Percentiles rank a stretch among this genome's conserved stretches.
These are phyloP conservation scores for Pyrenochaeta sp. DNA, from an alignment of 2,329 filamentous ascomycete genomes.

Conservation along the genomic window DNA sequence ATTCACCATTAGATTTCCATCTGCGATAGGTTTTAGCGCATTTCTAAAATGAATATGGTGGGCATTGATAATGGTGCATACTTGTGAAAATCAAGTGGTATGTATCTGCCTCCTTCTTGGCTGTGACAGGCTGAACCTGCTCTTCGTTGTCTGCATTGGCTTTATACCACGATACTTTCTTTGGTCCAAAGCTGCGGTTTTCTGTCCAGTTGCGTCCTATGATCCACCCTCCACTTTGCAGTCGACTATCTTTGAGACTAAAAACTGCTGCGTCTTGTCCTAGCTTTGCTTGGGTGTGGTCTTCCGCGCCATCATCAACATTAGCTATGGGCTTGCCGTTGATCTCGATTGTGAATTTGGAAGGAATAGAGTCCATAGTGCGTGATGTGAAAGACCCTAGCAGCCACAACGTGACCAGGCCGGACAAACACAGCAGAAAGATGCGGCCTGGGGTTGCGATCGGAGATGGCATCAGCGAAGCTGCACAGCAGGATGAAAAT, in stretches of 20 bases:
- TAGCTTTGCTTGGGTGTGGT: constrained; percentile 20
- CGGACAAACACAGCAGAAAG: constrained; percentile 4
- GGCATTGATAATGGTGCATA: constrained; percentile 8
- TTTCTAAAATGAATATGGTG: not conserved
- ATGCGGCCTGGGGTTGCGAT: not conserved
- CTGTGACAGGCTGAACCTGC: constrained; percentile 23
- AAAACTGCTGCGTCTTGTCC: constrained; percentile 29
- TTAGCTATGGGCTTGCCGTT: constrained; percentile 26
- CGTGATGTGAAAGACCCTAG: constrained; percentile 8
- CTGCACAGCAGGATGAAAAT: not conserved
- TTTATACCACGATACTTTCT: constrained; percentile 32
- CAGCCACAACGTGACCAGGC: constrained; percentile 8
- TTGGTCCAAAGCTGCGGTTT: constrained; percentile 28
- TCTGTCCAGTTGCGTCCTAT: constrained; percentile 23
- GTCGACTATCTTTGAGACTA: constrained; percentile 22
- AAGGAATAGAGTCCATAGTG: constrained; percentile 24
- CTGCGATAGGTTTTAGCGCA: constrained; percentile 6
- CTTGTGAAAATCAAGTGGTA: constrained; percentile 24
- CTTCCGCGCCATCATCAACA: constrained; percentile 14
- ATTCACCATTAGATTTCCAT: constrained; percentile 14
- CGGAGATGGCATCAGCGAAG: constrained; percentile 2
- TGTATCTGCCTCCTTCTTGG: constrained; percentile 17
- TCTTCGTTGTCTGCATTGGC: constrained; percentile 10
- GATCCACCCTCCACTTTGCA: constrained; percentile 24
- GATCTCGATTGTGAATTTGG: constrained; percentile 29